Evolutionary conservation across 2,329 filamentous ascomycete species (phyloP), one percentile per base, ranked within the genome.

Genomic region (Phaeosphaeriaceae sp.): DNA sequence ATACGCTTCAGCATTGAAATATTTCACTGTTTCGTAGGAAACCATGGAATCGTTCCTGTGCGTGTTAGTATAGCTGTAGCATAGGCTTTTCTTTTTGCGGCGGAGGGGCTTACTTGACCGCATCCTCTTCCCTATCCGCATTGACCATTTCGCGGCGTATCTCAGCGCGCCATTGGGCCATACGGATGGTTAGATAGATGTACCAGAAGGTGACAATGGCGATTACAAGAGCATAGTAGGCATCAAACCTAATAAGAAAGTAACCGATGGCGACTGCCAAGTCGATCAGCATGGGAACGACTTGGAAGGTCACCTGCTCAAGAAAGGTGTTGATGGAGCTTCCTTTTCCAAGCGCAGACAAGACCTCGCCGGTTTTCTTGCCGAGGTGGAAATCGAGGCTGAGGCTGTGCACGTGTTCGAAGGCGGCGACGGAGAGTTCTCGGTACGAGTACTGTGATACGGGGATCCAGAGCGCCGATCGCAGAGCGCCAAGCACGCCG

Each of bases 381-480:
- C 91, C 92, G 3, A 97, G 83, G 70, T 99, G 94, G 67, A 99
- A 99, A 71, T 97, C 94, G 58, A 97, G 82, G 72, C 92, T 97
- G 28, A 99, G 85, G 42, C 88, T 88, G 74, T 99, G 94, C 17
- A 99, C 94, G 71, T 99, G 94, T 76, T 97, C 93, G 70, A 99
- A 99, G 9, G 93, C 91, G 13, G 94, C 92, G 2, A 94, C 94
- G 5, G 92, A 96, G 50, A 99, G 82, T 57, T 94, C 91, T 67
- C 91, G 88, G 75, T 97, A 99, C 0, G 93, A 96, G 73, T 97
- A 96, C 72, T 99, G 94, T 29, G 92, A 91, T 48, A 99, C 92
- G 0, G 94, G 93, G 42, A 99, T 94, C 94, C 94, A 99, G 28
- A 99, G 79, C 29, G 91, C 85, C 17, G 90, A 88, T 56, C 94